Conservation (phyloP, 2,329 filamentous ascomycete genomes). For the Pseudopyrenochaeta lycopersici region DNA sequence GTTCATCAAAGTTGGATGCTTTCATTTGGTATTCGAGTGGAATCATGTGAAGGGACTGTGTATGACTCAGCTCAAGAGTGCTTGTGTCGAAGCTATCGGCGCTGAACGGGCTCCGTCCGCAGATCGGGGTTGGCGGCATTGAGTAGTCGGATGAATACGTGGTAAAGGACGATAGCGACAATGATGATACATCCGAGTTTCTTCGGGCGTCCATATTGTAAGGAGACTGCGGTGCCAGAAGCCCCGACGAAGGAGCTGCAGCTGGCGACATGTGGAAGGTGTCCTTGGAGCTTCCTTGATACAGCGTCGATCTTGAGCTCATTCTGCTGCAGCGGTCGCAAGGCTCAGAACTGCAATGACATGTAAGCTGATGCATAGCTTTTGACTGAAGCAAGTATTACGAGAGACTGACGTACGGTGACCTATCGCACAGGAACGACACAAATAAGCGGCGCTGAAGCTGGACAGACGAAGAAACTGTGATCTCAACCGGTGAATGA, state of each 20-base stretch:
- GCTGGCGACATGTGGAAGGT: constrained; percentile 29
- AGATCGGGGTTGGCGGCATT: constrained; percentile 39
- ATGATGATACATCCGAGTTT: constrained; percentile 39
- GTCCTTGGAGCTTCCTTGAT: constrained; percentile 25
- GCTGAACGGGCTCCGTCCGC: constrained; percentile 27
- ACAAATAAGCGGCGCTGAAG: too few species aligned
- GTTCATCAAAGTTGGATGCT: constrained; percentile 6
- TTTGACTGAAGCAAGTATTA: neutral
- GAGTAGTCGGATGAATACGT: constrained; percentile 30
- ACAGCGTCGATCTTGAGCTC: constrained; percentile 13
- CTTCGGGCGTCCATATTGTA: constrained; percentile 40
- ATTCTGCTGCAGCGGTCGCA: constrained; percentile 13
- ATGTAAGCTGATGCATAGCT: constrained; percentile 2
- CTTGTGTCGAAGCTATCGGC: constrained; percentile 29
- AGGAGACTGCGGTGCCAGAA: constrained; percentile 36
- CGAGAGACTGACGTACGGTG: constrained; percentile 3
- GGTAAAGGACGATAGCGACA: constrained; percentile 30
- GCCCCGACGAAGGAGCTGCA: constrained; percentile 25
- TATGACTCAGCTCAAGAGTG: constrained; percentile 23
- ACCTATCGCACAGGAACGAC: too few species aligned
- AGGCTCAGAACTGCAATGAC: neutral
- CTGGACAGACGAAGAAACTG: neutral
- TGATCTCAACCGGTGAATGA: constrained; percentile 9
- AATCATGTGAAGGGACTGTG: constrained; percentile 23
- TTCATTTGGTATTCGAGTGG: constrained; percentile 17